These are phyloP conservation scores for Lineolata rhizophorae DNA, from an alignment of 495 filamentous ascomycete genomes.

Conservation along the genomic window DNA sequence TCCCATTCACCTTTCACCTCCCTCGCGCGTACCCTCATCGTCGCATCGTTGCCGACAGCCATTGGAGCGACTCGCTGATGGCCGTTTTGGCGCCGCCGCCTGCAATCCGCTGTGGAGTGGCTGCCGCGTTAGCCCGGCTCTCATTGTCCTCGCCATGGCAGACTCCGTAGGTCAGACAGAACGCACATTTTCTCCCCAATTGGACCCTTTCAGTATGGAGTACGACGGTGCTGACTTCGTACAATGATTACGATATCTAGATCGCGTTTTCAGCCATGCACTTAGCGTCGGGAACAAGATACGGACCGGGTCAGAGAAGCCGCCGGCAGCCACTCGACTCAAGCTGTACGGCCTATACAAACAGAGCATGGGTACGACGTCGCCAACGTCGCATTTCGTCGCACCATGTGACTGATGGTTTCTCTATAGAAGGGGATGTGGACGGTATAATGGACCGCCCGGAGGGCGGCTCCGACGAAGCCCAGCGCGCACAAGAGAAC, in stretches of 20 bases:
- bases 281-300: conserved; percentile 97
- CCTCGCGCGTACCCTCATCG: too few relatives aligned
- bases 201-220: not conserved
- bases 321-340: conserved; percentile 64
- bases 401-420: not conserved
- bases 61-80: too few relatives aligned
- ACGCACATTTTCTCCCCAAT: not conserved
- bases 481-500: conserved; percentile 35
- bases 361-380: conserved; percentile 77
- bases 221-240: not conserved
- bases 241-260: conserved; percentile 20
- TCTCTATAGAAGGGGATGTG: conserved; percentile 76
- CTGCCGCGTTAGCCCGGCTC: too few relatives aligned
- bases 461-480: conserved; percentile 28
- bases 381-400: not conserved
- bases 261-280: conserved; percentile 95
- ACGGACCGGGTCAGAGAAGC: conserved; percentile 71
- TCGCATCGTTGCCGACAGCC: too few relatives aligned
- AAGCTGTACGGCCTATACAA: conserved; percentile 96
- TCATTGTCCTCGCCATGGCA: too few relatives aligned
- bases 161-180: conserved; percentile 7
- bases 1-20: too few relatives aligned
- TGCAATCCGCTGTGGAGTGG: too few relatives aligned
- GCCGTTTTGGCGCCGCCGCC: too few relatives aligned
- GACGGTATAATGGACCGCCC: conserved; percentile 80